Base-by-base conservation (phyloP, 768 basidiomycete species). In the Boletus subparvulus region DNA sequence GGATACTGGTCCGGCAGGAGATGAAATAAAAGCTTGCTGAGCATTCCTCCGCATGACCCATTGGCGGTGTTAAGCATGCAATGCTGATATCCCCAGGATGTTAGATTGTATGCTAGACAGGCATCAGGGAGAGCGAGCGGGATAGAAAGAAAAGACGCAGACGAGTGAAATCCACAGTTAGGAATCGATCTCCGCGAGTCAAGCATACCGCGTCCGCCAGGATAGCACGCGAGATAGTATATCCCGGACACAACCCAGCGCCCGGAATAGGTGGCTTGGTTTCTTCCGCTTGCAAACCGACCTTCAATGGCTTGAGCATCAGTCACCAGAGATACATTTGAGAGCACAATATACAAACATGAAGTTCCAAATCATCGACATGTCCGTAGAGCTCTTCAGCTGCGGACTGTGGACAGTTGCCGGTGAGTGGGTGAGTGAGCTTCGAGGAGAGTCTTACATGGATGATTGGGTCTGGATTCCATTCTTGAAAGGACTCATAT, bases 201-300 rank as follows among this genome's bases (percentile, higher is more conserved):
- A 93, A 75, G 59, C 79, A 83, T 36, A 92, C 85, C 2, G 90
- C 90, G 66, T 92, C 90, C 12, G 85, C 78, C 14, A 94, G 76
- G 60, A 94, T 93, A n/a, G 90, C 88, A 43, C 92, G 79, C 8
- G 90, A 90, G 60, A 90, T 87, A 6, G 92, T 92, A 73, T 85
- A 92, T 28, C 90, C 88, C 6, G 90, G 90, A 68, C 90, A 92
- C 6, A 92, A 67, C 12, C 90, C 91, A 7, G 88, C 85, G 8
- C 90, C 92, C 1, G 83, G 80, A 24, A 77, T 77, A 7, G 84
- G 80, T 3, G 63, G 58, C 65, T 92, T 92, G 3, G 87, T 65
- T 62, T 91, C 77, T 68, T 93, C 91, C 6, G 88, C 87, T 73
- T 86, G 85, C 32, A 88, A 70, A 11, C 87, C 87, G 32, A 84